phyloP scores from a whole-genome alignment of 352 stramenopile genomes.

The Blastocystis hominis region DNA sequence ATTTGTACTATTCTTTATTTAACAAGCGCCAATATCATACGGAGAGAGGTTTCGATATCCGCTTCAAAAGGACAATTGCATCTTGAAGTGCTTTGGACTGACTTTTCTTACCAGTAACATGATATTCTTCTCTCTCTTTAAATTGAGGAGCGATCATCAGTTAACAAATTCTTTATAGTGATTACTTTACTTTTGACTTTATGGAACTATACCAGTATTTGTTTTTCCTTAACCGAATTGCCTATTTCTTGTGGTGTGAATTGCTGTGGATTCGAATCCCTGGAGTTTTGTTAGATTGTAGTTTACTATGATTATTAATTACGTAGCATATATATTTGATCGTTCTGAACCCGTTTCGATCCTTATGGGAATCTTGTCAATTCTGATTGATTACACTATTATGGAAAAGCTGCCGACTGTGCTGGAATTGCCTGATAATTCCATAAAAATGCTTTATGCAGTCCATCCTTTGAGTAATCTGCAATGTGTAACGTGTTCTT shows the following conservation, averaged over 20 bases:
- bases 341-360: neutral
- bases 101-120: neutral
- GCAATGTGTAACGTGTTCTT: neutral
- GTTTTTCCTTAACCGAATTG: neutral
- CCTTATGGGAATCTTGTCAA: neutral
- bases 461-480: neutral
- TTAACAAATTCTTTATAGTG: neutral
- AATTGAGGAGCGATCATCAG: neutral
- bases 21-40: neutral
- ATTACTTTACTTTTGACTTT: neutral
- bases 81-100: neutral
- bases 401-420: neutral
- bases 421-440: neutral
- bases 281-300: neutral
- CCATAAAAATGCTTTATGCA: neutral
- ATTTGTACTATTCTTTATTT: neutral
- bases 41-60: neutral
- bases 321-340: neutral
- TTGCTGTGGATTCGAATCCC: neutral
- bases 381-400: neutral
- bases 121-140: neutral
- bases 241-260: neutral
- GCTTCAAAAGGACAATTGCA: neutral
- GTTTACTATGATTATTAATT: neutral
- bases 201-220: neutral